Evolutionary conservation across 2,329 filamentous ascomycete species (phyloP), one percentile per base, ranked within the genome.

Genomic region (Cytospora chrysosperma): DNA sequence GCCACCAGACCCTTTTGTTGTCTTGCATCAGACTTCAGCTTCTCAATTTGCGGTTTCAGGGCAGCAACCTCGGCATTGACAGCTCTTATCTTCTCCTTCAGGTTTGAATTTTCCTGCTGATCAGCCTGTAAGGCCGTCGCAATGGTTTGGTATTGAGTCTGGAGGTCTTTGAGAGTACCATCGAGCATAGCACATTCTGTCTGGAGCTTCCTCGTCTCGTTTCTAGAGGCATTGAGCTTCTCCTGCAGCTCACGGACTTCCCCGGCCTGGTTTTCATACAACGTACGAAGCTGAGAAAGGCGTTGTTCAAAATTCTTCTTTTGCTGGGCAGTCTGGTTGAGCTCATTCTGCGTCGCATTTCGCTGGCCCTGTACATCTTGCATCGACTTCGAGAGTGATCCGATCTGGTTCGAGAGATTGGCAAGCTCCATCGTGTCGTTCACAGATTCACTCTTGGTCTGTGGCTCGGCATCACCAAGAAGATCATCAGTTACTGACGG

Each of bases 1-100:
- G 95, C 93, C 32, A 96, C 94, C 68, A 98, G 82, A 21, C 95
- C 95, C 79, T 96, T 98, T 73, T 98, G 93, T 75, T 98, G 95
- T 50, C 95, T 88, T 28, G 93, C 93, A 70, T 97, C 93, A 15
- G 90, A 92, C 74, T 91, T 93, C 70, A 96, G 83, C 80, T 97
- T 98, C 75, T 99, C 95, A 59, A 99, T 87, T 69, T 94, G 89
- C 34, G 93, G 93, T 75, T 93, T 96, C 49, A 98, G 79, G 75
- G 93, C 89, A 21, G 86, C 83, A 69, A 97, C 88, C 75, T 96
- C 92, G 15, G 86, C 83, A 72, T 97, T 99, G 50, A 92, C 84
- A 59, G 88, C 84, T 34, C 90, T 87, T 68, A 99, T 97, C 65
- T 89, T 90, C 73, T 97, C 93, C 77, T 96, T 96, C 61, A 99